Base-by-base conservation (phyloP, 108 stramenopile species). In the Conticribra guillardii region DNA sequence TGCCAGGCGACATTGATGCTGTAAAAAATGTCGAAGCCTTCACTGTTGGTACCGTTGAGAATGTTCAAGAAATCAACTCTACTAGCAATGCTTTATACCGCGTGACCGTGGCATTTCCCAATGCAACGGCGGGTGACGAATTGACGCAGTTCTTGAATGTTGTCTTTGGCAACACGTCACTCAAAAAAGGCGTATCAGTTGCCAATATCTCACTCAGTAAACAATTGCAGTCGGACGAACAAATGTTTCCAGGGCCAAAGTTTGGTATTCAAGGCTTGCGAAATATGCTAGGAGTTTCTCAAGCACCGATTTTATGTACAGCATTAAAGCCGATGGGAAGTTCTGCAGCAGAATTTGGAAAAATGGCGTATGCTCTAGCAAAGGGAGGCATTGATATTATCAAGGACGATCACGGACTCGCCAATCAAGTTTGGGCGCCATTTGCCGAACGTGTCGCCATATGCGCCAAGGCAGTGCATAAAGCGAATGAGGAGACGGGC, bases 361-460 rank as follows among this genome's bases (percentile, higher is more conserved):
- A 49, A 16, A 73, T 73, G 73, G 73, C 73, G 0, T 73, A 73
- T 58, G 3, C 47, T 15, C 63, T 73, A 37, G 73, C 73, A 2
- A 60, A 55, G 48, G 73, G 73, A 33, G 73, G 73, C 3, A 73
- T 64, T 49, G 73, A 73, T 22, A 73, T 73, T 19, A 73, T 73
- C 49, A 73, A 73, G 71, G 71, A 73, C 59, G 73, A 73, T 59
- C 73, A 73, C 51, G 73, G 73, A 32, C 64, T 73, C 15, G 45
- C 46, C 3, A 73, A 73, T 65, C 73, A 73, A 58, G 64, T 65
- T 0, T 73, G 73, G 73, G 53, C 73, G 1, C 73, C 73, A 28
- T 73, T 61, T 45, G 73, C 64, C 30, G 48, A 65, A 57, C 73
- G 73, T 3, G 63, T 73, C 5, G 21, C 24, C 0, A 54, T 73